Percentiles rank a stretch among this genome's conserved stretches.
Conservation (phyloP, 2,329 filamentous ascomycete species). For the Akanthomyces uredinophilus region DNA sequence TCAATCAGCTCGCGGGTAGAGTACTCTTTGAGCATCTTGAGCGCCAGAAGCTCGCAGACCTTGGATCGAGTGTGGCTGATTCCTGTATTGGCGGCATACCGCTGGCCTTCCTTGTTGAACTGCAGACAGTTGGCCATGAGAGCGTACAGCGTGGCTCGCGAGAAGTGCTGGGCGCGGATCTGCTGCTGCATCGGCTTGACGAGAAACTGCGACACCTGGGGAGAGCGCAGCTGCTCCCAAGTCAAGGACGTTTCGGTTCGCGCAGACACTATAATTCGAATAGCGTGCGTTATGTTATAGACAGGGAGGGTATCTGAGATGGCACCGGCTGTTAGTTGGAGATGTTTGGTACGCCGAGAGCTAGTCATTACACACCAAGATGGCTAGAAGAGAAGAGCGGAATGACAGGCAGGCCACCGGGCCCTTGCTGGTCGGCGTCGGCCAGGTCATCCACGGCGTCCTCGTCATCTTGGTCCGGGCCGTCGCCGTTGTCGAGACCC, state of each 20-base stretch:
- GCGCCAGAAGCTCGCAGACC: constrained; percentile 84
- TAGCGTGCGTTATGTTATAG: constrained; percentile 85
- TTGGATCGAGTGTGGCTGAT: constrained; percentile 78
- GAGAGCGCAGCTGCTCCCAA: constrained; percentile 94
- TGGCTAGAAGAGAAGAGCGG: constrained; percentile 78
- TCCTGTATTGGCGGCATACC: constrained; percentile 78
- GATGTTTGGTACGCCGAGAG: background rate
- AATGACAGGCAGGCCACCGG: constrained; percentile 41
- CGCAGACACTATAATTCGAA: constrained; percentile 76
- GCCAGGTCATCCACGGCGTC: constrained; percentile 38
- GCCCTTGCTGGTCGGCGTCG: constrained; percentile 21
- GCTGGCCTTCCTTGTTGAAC: constrained; percentile 80
- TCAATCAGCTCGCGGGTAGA: constrained; percentile 86
- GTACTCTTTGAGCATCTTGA: constrained; percentile 87
- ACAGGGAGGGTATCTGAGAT: constrained; percentile 72
- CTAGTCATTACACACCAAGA: constrained; percentile 51
- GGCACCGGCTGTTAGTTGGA: constrained; percentile 21
- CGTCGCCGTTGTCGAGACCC: constrained; percentile 45
- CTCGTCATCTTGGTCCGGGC: constrained; percentile 41
- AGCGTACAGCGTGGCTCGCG: constrained; percentile 79
- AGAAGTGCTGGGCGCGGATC: constrained; percentile 78
- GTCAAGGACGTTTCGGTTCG: constrained; percentile 87
- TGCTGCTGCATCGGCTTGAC: constrained; percentile 93
- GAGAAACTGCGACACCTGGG: constrained; percentile 91
- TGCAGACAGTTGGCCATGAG: constrained; percentile 91